These are phyloP conservation scores for Aspergillus brunneoviolaceus DNA, from an alignment of 2,329 filamentous ascomycete species.

Conservation along the genomic window DNA sequence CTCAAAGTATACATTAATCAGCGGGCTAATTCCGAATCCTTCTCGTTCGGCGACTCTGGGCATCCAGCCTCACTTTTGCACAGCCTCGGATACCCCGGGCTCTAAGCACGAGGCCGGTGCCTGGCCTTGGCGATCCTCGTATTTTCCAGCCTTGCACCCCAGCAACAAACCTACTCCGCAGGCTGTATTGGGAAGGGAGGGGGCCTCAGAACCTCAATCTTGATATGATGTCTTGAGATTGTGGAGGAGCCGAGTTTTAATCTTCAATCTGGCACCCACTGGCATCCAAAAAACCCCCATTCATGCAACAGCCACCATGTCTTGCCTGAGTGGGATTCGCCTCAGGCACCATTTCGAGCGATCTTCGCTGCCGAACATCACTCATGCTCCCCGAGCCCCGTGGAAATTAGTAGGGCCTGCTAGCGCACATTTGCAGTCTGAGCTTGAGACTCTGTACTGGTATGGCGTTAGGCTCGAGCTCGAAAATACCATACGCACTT, in stretches of 20 bases:
- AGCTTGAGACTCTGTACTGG: constrained; percentile 41
- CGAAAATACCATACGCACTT: constrained; percentile 35
- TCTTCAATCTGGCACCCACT: background rate
- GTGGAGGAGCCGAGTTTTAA: background rate
- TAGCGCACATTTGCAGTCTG: constrained; percentile 19
- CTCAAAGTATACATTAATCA: background rate
- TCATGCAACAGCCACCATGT: background rate
- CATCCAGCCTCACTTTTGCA: background rate
- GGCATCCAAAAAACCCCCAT: background rate
- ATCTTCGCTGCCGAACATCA: background rate
- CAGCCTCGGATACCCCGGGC: background rate
- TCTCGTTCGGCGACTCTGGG: background rate
- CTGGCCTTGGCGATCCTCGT: background rate
- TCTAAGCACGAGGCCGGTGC: background rate
- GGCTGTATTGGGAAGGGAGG: no score
- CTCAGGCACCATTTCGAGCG: background rate
- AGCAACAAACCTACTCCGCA: background rate
- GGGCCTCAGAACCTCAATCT: background rate
- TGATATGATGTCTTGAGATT: no score
- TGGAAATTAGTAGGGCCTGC: constrained; percentile 13
- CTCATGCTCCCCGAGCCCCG: background rate
- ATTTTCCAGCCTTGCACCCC: background rate
- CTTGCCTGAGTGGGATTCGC: background rate
- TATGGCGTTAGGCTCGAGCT: constrained; percentile 37
- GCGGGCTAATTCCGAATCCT: background rate